Base-by-base conservation (phyloP, 208 protist species). In the Crithidia sp. region DNA sequence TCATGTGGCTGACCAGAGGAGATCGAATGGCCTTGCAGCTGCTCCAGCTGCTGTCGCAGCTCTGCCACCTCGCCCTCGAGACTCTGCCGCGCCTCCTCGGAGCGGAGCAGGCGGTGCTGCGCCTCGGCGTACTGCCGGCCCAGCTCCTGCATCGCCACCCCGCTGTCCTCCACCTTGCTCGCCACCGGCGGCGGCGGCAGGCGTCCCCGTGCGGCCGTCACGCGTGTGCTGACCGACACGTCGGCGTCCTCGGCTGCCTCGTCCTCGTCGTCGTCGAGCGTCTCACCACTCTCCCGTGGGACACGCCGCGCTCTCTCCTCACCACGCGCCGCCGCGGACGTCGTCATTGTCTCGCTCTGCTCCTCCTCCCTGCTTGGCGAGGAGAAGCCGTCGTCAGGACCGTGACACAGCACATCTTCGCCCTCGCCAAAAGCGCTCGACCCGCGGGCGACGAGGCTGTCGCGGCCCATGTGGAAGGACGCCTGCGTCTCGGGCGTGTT, bases 61-160 rank as follows among this genome's bases (percentile, higher is more conserved):
- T 75, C 71, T 49, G 54, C 62, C 56, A 91, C 57, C 62, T 89
- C 86, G 0, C 44, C 49, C 71, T 88, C 77, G 19, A 88, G 75
- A 36, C 39, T 55, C 40, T 64, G 57, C 3, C 79, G 62, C 2
- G 74, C 69, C 49, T 83, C 86, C 61, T 87, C 78, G 0, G 83
- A 79, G 36, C 54, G 63, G 45, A 71, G 62, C 1, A 86, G 82
- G 0, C 76, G 74, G 40, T 85, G 79, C 55, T 85, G 78, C 4
- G 79, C 81, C 17, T 84, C 81, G 43, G 82, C 85, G 71, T 83
- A 87, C 60, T 77, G 71, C 37, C 81, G 71, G 3, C 79, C 78
- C 17, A 87, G 50, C 44, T 78, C 70, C 61, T 86, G 67, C 82
- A 90, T 83, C 44, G 69, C 69, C 2, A 47, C 37, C 3, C 67